Evolutionary conservation across 2,329 filamentous ascomycete genomes (phyloP).

Genomic region (Aureobasidium sp.): DNA sequence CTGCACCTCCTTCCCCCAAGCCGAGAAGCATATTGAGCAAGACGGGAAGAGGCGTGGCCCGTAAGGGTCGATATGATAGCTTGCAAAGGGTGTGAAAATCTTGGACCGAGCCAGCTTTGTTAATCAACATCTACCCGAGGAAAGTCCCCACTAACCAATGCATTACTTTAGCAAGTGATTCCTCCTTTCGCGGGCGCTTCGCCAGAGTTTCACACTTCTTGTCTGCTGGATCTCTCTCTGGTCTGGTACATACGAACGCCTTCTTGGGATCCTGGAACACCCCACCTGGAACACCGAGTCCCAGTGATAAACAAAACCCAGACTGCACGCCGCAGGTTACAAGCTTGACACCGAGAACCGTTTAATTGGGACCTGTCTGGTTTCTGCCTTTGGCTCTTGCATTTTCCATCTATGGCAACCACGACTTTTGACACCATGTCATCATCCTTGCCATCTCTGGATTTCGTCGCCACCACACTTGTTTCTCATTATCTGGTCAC

Average conservation of each 20-base stretch:
- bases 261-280: background rate
- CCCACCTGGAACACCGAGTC: background rate
- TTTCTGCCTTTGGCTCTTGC: background rate
- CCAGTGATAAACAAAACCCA: background rate
- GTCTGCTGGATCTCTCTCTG: background rate
- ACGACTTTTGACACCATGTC: background rate
- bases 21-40: background rate
- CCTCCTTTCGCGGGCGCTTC: background rate
- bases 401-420: background rate
- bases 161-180: constrained; percentile 1
- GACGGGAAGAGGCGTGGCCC: background rate
- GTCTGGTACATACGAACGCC: background rate
- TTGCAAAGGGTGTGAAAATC: background rate
- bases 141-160: background rate
- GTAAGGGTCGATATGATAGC: background rate
- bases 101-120: background rate
- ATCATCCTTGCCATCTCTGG: background rate
- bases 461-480: background rate
- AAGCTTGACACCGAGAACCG: constrained; percentile 1
- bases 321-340: constrained; percentile 2
- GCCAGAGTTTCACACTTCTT: background rate
- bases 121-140: background rate
- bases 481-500: background rate
- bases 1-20: background rate
- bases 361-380: background rate